A percentile compares a stretch with the other conserved stretches of the same genome.
These are phyloP conservation scores for Amauroascus verrucosus DNA, from an alignment of 2,329 filamentous ascomycete species.

Conservation along the genomic window DNA sequence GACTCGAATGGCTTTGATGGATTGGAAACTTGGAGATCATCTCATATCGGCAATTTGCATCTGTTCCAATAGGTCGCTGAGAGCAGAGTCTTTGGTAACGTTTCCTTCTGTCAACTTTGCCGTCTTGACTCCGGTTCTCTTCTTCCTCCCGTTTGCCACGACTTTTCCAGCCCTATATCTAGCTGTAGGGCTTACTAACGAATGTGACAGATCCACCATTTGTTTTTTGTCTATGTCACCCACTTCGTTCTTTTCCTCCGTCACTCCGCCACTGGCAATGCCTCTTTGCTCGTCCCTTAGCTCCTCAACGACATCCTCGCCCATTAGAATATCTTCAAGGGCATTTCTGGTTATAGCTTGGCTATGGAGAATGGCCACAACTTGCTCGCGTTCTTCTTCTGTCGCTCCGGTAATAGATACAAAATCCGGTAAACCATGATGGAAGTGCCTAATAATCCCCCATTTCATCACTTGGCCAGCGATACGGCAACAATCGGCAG, in stretches of 20 bases:
- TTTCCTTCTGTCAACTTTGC: not conserved
- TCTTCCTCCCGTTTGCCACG: not conserved
- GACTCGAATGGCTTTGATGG: not conserved
- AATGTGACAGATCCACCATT: not conserved
- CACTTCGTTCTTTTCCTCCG: not conserved
- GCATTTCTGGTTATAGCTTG: not conserved
- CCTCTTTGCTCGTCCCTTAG: not conserved
- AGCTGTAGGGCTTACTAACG: not conserved
- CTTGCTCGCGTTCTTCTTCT: conserved; percentile 9
- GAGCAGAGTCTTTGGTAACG: not conserved
- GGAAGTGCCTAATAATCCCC: conserved; percentile 16
- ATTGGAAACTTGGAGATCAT: not conserved
- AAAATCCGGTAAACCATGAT: conserved; percentile 16
- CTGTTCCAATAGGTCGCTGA: not conserved
- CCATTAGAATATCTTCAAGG: not conserved
- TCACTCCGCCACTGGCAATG: too few relatives aligned
- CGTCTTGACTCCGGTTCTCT: not conserved
- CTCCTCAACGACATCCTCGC: not conserved
- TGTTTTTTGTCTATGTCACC: not conserved
- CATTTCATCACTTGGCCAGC: conserved; percentile 16
- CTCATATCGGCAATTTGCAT: not conserved
- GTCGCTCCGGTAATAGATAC: conserved; percentile 17
- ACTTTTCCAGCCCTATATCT: not conserved
- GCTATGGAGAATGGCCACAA: conserved; percentile 1
- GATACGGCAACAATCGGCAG: conserved; percentile 19